Conservation (phyloP, 2,329 filamentous ascomycete genomes). For the Aspergillus novoparasiticus region DNA sequence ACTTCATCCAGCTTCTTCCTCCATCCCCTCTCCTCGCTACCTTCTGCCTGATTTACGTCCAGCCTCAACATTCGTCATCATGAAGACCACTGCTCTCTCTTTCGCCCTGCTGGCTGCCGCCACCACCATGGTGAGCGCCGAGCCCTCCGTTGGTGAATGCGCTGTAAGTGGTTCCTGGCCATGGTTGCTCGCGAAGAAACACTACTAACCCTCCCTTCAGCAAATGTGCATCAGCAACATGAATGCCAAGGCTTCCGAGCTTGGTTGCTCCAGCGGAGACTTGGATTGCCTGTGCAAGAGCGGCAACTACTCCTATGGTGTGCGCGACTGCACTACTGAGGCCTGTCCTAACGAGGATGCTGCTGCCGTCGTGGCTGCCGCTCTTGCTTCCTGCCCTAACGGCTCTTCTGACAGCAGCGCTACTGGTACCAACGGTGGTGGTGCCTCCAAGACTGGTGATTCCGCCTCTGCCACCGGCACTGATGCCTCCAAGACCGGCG, state of each 20-base stretch:
- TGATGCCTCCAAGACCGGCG: constrained; percentile 12
- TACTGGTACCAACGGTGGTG: constrained; percentile 1
- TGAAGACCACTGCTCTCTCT: constrained; percentile 37
- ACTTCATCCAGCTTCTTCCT: background rate
- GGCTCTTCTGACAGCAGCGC: constrained; percentile 1
- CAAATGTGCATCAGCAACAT: constrained; percentile 50
- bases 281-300: constrained; percentile 44
- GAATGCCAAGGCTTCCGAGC: constrained; percentile 39
- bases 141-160: constrained; percentile 31
- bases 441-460: constrained; percentile 2
- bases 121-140: constrained; percentile 28
- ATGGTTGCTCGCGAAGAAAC: background rate
- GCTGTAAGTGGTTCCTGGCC: constrained; percentile 28
- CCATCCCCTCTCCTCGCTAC: constrained; percentile 3
- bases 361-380: constrained; percentile 34
- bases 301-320: constrained; percentile 45
- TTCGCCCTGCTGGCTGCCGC: constrained; percentile 33
- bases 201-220: constrained; percentile 30
- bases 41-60: constrained; percentile 4
- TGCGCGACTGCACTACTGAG: constrained; percentile 50
- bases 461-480: constrained; percentile 8
- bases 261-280: constrained; percentile 45
- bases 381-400: constrained; percentile 39
- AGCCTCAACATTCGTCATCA: constrained; percentile 20
- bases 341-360: constrained; percentile 46